Base-by-base conservation (phyloP, 23 red algal species). In the Gracilaria gracilis region DNA sequence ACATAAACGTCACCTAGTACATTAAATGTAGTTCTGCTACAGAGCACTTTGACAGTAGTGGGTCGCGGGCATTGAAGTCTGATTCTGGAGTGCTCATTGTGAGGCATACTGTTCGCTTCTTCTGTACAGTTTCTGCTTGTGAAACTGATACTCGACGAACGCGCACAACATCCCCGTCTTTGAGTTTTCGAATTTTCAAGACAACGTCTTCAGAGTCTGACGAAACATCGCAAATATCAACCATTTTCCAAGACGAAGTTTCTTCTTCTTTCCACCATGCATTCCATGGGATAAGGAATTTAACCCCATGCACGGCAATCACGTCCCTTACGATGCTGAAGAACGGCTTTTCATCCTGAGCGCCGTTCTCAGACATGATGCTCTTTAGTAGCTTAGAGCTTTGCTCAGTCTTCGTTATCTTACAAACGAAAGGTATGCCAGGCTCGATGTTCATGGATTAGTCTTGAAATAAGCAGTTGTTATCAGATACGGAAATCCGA, bases 161-260 rank as follows among this genome's bases (percentile, higher is more conserved):
- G 25, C 92, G 79, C 11, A 93, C 62, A 54, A 82, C 29, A 83
- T 93, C 83, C 20, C 83, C 81, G 3, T 65, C 77, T 47, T 86
- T 76, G 27, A 83, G 57, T 0, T 27, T 65, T 9, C 51, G 20
- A 23, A 93, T 73, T 49, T 59, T 59, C 36, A n/a, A 8, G 14
- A 47, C 51, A 28, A 72, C 89, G 33, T 83, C 67, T 14, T 93
- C 89, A 40, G 84, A 93, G 42, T 93, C 79, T 61, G 58, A 17
- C 6, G 57, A 37, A 61, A 94, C 51, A 87, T 94, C 91, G 65
- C 83, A 88, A 0, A 94, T 67, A 62, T 67, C 70, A 5, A 94
- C 77, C 25, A 76, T 82, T 25, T 82, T 82, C 83, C 85, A 94
- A 31, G 66, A 54, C 9, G 76, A 75, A 3, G 57, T 49, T 67